Conservation (phyloP, 1,139 yeast genomes). For the Lodderomyces beijingensis region DNA sequence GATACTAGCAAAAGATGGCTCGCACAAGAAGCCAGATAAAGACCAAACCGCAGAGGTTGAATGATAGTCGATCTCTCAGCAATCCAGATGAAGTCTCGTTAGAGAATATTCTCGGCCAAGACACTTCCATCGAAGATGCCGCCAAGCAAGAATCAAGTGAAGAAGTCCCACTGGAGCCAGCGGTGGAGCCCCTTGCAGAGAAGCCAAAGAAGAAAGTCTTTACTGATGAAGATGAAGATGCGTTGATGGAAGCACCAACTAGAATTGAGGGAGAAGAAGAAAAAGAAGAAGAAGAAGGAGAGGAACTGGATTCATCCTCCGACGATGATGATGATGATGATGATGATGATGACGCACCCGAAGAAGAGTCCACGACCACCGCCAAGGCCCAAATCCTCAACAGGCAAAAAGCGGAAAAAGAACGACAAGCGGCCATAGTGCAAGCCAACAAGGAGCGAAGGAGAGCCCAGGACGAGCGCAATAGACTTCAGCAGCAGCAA, state of each 20-base stretch:
- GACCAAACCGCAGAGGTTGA: constrained; percentile 18
- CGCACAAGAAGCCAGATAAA: constrained; percentile 21
- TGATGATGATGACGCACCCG: constrained; percentile 46
- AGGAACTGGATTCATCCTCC: constrained; percentile 11
- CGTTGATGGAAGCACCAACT: constrained; percentile 1
- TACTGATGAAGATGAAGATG: background rate
- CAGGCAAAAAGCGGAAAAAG: constrained; percentile 26
- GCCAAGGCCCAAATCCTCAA: constrained; percentile 30
- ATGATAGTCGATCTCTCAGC: constrained; percentile 8
- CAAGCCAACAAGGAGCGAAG: constrained; percentile 37
- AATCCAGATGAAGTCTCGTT: constrained; percentile 20
- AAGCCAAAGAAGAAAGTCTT: constrained; percentile 5
- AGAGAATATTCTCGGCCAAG: constrained; percentile 5
- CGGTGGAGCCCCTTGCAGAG: no score
- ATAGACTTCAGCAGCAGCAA: constrained; percentile 44
- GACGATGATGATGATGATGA: constrained; percentile 16
- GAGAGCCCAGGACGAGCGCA: constrained; percentile 43
- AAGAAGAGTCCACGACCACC: constrained; percentile 36
- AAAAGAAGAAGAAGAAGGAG: constrained; percentile 11
- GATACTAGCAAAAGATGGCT: no score
- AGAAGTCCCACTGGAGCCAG: no score
- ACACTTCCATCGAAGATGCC: no score
- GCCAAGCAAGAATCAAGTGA: background rate
- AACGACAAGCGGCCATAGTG: constrained; percentile 15
- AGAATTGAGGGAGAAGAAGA: constrained; percentile 3